Conservation (phyloP, 2,329 filamentous ascomycete genomes). For the Colletotrichum sp. region DNA sequence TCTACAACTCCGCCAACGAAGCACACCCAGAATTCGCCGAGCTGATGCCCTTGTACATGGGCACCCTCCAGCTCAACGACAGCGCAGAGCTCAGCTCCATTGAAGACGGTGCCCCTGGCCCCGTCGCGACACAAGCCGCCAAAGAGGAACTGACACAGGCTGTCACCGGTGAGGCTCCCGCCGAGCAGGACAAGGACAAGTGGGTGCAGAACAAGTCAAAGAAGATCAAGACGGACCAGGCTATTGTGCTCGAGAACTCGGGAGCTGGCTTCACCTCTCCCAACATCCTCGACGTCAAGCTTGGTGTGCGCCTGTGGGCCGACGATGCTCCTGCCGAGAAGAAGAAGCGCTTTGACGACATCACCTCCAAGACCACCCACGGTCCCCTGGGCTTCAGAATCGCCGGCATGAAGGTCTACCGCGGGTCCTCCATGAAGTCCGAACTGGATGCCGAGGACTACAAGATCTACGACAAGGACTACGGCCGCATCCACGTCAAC, state of each 20-base stretch:
- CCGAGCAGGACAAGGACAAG: slow-evolving; percentile 27
- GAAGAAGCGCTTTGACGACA: slow-evolving; percentile 64
- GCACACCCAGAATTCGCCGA: slow-evolving; percentile 76
- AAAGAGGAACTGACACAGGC: slow-evolving; percentile 37
- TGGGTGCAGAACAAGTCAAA: slow-evolving; percentile 57
- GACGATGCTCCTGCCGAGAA: slow-evolving; percentile 69
- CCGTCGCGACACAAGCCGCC: slow-evolving; percentile 43
- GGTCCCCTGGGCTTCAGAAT: slow-evolving; percentile 66
- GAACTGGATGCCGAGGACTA: slow-evolving; percentile 61
- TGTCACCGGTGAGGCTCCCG: slow-evolving; percentile 35
- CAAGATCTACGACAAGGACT: slow-evolving; percentile 67
- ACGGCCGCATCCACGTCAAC: slow-evolving; percentile 58
- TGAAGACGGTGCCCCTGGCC: slow-evolving; percentile 50
- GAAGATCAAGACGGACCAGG: slow-evolving; percentile 76
- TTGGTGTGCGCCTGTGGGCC: slow-evolving; percentile 86
- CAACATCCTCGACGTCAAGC: slow-evolving; percentile 92
- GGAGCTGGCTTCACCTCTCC: slow-evolving; percentile 81
- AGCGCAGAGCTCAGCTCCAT: slow-evolving; percentile 51
- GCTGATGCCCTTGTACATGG: slow-evolving; percentile 86
- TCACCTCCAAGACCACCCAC: slow-evolving; percentile 64
- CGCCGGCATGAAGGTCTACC: slow-evolving; percentile 69
- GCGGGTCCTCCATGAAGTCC: slow-evolving; percentile 55
- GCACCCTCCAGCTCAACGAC: slow-evolving; percentile 74
- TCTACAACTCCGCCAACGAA: slow-evolving; percentile 77
- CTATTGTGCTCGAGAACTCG: slow-evolving; percentile 86